phyloP scores from a whole-genome alignment of 2,329 filamentous ascomycete genomes.

The Colletotrichum kahawae region DNA sequence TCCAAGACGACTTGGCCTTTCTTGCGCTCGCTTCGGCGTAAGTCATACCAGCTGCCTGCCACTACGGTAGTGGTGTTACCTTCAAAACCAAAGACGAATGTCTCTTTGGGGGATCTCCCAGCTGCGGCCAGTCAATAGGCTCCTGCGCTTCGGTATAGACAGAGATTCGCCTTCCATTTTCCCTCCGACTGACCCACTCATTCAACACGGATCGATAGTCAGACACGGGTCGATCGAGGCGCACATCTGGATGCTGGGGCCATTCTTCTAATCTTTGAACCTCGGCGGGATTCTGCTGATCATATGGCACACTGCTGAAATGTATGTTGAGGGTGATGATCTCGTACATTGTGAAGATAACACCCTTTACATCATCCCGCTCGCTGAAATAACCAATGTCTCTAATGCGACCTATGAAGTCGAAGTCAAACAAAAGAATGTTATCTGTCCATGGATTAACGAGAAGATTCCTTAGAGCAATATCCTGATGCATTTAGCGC shows the following conservation, averaged over 20 bases:
- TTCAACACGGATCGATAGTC: slow-evolving; percentile 30
- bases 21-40: not conserved
- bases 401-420: slow-evolving; percentile 28
- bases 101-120: slow-evolving; percentile 19
- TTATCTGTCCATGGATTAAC: slow-evolving; percentile 36
- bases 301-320: slow-evolving; percentile 25
- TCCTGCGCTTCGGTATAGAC: slow-evolving; percentile 21
- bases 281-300: slow-evolving; percentile 28
- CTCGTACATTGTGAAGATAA: slow-evolving; percentile 39
- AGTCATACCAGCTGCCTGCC: not conserved
- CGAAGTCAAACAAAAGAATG: slow-evolving; percentile 42
- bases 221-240: slow-evolving; percentile 33
- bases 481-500: slow-evolving; percentile 42
- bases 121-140: slow-evolving; percentile 29
- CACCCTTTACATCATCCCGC: slow-evolving; percentile 36
- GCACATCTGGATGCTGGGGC: slow-evolving; percentile 35
- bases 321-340: slow-evolving; percentile 35
- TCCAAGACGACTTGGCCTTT: slow-evolving; percentile 24
- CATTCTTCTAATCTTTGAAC: slow-evolving; percentile 27
- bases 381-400: not conserved
- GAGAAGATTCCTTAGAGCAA: slow-evolving; percentile 41
- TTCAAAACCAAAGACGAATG: not conserved
- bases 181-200: slow-evolving; percentile 28
- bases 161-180: not conserved
- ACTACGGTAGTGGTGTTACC: not conserved